Evolutionary conservation across 2,329 filamentous ascomycete genomes (phyloP), one percentile per base, ranked within the genome.

Genomic region (Penicillium sp.): DNA sequence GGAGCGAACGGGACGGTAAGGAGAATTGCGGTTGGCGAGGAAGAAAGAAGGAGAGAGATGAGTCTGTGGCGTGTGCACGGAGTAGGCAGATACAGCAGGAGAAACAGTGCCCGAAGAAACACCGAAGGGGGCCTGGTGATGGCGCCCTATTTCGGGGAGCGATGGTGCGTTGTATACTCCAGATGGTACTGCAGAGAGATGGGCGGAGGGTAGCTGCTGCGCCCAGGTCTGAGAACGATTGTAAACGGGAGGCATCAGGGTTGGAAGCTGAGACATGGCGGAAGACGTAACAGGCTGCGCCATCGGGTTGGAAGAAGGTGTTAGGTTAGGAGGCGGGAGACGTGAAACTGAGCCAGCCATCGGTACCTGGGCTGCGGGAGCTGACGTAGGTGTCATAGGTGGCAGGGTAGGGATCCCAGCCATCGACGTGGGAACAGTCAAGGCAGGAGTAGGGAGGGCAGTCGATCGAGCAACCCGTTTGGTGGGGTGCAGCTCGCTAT

Each of bases 1-100:
- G 56, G 91, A 85, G 49, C 92, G 89, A 34, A 97, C 88, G 1
- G 93, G 93, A 60, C 91, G 90, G 75, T 97, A 97, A 3, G 94
- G 94, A 51, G 93, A 97, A 59, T 90, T 87, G 52, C 94, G 85
- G 70, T 96, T 91, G 67, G 90, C 89, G 33, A 97, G 80, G 74
- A 95, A 95, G 67, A 91, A 85, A 10, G 90, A 92, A 1, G 93
- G 93, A 28, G 94, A 97, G 60, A 94, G 83, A 28, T 90, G 88
- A 40, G 86, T 84, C 5, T 88, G 87, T 8, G 86, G 77, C 2
- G 84, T 83, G 40, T 80, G 77, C 6, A 77, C 78, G 49, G 83
- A 89, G 19, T 84, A 80, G 14, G 86, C 84, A n/a, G 81, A 82
- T n/a, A 88, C 71, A 0, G 86, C 86, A 1, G 91, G 92, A 1